Conservation (phyloP, 495 filamentous ascomycete species). For the Cercophora newfieldiana region DNA sequence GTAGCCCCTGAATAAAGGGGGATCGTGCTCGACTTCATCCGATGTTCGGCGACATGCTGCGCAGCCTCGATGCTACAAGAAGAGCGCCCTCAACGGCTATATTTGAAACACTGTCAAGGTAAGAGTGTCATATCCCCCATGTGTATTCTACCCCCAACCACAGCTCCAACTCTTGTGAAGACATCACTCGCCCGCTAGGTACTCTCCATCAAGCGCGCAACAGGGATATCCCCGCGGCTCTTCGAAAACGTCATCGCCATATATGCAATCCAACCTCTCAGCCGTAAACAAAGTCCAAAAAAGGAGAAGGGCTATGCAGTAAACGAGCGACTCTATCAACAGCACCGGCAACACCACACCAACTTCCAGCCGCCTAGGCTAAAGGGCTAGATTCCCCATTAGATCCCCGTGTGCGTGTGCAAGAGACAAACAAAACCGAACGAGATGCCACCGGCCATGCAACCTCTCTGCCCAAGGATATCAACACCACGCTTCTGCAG, state of each 20-base stretch:
- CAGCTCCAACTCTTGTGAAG: too few species aligned
- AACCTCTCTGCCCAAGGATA: background rate
- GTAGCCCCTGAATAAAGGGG: background rate
- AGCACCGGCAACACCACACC: background rate
- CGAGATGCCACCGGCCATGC: constrained; percentile 8
- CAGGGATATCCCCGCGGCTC: background rate
- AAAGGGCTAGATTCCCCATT: background rate
- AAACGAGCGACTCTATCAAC: background rate
- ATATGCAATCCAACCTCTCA: background rate
- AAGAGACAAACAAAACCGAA: background rate
- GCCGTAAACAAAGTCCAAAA: background rate
- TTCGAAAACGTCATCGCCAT: background rate
- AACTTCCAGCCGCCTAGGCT: background rate
- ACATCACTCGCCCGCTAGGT: too few species aligned
- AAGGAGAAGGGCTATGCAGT: background rate
- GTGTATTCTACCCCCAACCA: too few species aligned
- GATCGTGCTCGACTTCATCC: background rate
- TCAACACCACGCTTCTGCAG: background rate
- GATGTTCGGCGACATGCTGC: too few species aligned
- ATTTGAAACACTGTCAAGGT: too few species aligned
- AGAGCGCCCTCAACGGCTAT: too few species aligned
- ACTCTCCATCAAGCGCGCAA: too few species aligned
- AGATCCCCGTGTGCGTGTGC: background rate
- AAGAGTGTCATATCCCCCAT: too few species aligned
- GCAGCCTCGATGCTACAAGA: too few species aligned